Percentiles rank a stretch among this genome's conserved stretches.
phyloP scores from a whole-genome alignment of 2,329 filamentous ascomycete species.

The Cercospora canescens region DNA sequence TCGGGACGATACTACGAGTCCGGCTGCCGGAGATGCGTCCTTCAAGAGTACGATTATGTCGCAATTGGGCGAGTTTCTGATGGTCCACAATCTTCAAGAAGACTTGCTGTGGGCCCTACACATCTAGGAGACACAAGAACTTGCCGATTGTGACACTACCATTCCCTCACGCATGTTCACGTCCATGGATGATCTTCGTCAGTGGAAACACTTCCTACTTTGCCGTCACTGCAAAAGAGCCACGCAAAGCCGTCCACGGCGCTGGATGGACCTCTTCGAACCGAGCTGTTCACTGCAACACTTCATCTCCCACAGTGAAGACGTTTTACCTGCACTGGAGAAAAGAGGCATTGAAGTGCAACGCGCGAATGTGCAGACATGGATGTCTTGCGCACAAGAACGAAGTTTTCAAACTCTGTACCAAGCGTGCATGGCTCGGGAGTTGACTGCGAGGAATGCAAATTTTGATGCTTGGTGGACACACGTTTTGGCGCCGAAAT shows the following conservation, averaged over 20 bases:
- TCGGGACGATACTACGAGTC: background rate
- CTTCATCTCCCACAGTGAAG: background rate
- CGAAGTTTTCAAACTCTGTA: background rate
- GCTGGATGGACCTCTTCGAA: background rate
- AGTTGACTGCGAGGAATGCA: background rate
- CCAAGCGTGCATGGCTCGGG: background rate
- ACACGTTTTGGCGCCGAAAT: background rate
- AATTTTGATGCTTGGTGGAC: background rate
- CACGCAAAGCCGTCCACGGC: background rate
- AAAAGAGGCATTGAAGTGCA: background rate
- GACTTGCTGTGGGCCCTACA: background rate
- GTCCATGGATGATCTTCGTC: background rate
- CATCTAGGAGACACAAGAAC: background rate
- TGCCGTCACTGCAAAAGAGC: background rate
- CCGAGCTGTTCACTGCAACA: background rate
- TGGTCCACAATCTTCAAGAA: background rate
- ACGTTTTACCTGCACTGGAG: background rate
- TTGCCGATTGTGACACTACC: background rate
- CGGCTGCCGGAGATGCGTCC: background rate
- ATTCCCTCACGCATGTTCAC: background rate
- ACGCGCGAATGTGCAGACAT: background rate
- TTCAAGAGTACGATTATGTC: background rate
- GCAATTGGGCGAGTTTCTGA: background rate
- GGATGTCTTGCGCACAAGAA: background rate
- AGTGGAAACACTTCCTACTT: background rate